Evolutionary conservation across 176 grass and related monocot species (phyloP).

Genomic region (Alloteropsis semialata): DNA sequence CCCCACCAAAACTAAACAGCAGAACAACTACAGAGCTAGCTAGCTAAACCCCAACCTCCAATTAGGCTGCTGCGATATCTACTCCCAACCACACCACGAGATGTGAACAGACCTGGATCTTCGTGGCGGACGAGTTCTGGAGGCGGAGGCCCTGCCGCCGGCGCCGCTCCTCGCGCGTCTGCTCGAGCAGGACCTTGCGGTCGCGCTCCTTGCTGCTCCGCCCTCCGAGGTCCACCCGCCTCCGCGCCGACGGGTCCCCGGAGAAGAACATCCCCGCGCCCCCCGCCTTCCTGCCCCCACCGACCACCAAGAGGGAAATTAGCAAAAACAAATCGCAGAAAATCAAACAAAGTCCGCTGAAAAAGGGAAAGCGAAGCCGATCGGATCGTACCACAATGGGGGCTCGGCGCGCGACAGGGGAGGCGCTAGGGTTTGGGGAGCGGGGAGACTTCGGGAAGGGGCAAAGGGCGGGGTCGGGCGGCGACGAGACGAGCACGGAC

Average conservation of each 20-base stretch:
- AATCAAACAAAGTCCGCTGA: not conserved
- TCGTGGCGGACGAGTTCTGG: conserved; percentile 73
- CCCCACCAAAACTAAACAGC: not conserved
- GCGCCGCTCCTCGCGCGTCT: conserved; percentile 82
- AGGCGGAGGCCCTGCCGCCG: conserved; percentile 55
- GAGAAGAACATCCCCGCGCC: conserved; percentile 75
- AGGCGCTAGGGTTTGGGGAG: conserved; percentile 33
- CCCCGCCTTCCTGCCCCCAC: not conserved
- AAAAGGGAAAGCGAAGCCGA: not conserved
- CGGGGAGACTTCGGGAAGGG: not conserved
- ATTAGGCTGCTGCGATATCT: not conserved
- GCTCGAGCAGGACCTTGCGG: conserved; percentile 78
- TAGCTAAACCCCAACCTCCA: conserved; percentile 27
- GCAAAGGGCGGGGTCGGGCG: not conserved
- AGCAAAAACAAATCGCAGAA: not conserved
- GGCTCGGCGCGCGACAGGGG: not conserved
- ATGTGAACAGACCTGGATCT: conserved; percentile 77
- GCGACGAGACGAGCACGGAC: not conserved
- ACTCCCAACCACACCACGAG: not conserved
- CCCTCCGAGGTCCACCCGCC: conserved; percentile 88
- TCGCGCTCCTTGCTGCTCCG: conserved; percentile 95
- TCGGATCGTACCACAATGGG: conserved; percentile 26
- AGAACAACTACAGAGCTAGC: not conserved
- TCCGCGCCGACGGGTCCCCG: conserved; percentile 75
- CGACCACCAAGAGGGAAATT: not conserved